Evolutionary conservation across 257 asterid species (phyloP).

Genomic region (Salvia miltiorrhiza): DNA sequence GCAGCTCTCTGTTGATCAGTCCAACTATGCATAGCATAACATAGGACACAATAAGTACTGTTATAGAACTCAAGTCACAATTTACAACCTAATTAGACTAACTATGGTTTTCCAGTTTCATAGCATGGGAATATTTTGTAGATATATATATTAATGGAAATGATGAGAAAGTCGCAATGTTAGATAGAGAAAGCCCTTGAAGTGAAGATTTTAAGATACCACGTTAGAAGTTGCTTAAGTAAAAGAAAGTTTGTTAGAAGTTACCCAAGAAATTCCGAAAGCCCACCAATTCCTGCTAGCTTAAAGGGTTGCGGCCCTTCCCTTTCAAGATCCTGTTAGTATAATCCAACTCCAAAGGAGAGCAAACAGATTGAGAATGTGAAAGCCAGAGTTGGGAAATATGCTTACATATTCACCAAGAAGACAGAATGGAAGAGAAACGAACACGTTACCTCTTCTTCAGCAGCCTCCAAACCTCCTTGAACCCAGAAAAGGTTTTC

Average conservation of each 20-base stretch:
- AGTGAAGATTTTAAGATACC: neutral
- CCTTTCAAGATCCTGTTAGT: conserved; percentile 78
- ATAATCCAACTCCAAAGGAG: neutral
- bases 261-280: conserved; percentile 95
- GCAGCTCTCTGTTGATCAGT: conserved; percentile 93
- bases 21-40: conserved; percentile 52
- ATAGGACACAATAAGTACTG: neutral
- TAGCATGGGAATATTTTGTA: too few relatives aligned
- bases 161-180: neutral
- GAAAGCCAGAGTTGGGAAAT: conserved; percentile 1
- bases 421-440: neutral
- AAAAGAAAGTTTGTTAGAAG: neutral
- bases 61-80: too few relatives aligned
- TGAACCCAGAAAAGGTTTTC: conserved; percentile 85
- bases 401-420: neutral
- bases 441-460: conserved; percentile 57
- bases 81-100: neutral
- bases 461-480: conserved; percentile 94
- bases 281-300: conserved; percentile 98
- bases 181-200: neutral
- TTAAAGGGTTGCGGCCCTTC: conserved; percentile 89
- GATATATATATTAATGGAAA: neutral
- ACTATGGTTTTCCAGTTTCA: too few relatives aligned
- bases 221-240: neutral
- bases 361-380: neutral